Evolutionary conservation across 1,139 yeast genomes (phyloP).

Genomic region (Meyerozyma athensensis): DNA sequence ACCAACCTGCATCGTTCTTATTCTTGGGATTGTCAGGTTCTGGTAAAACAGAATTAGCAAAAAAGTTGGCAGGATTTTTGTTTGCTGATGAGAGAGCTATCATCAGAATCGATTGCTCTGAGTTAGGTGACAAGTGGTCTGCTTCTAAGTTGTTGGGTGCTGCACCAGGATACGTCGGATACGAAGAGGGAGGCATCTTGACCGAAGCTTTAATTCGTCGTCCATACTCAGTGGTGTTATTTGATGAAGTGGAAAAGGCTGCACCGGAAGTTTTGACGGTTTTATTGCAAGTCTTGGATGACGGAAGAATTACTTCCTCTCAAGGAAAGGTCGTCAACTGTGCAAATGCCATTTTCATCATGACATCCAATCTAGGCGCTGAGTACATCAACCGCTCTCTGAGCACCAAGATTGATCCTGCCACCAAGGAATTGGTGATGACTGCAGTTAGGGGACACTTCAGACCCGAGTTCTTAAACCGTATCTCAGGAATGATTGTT

Average conservation of each 20-base stretch:
- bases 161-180: constrained; percentile 97
- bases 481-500: constrained; percentile 87
- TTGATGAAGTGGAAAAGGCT: constrained; percentile 98
- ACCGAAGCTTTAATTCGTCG: constrained; percentile 88
- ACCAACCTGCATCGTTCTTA: constrained; percentile 92
- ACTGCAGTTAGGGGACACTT: constrained; percentile 82
- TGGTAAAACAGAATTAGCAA: constrained; percentile 97
- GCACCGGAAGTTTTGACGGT: constrained; percentile 96
- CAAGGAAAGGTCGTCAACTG: constrained; percentile 92
- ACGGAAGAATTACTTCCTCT: constrained; percentile 92
- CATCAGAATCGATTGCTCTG: constrained; percentile 97
- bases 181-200: constrained; percentile 94
- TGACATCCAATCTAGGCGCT: constrained; percentile 98
- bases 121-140: constrained; percentile 90
- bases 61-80: constrained; percentile 90
- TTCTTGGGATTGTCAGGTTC: constrained; percentile 96
- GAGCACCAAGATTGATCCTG: constrained; percentile 58
- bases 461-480: constrained; percentile 95
- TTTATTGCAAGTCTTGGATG: constrained; percentile 86
- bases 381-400: constrained; percentile 72
- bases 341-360: constrained; percentile 84
- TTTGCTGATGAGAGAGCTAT: constrained; percentile 95
- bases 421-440: constrained; percentile 77
- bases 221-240: constrained; percentile 90
- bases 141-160: constrained; percentile 94